Conservation (phyloP, 768 basidiomycete species). For the Hypsizygus marmoreus region DNA sequence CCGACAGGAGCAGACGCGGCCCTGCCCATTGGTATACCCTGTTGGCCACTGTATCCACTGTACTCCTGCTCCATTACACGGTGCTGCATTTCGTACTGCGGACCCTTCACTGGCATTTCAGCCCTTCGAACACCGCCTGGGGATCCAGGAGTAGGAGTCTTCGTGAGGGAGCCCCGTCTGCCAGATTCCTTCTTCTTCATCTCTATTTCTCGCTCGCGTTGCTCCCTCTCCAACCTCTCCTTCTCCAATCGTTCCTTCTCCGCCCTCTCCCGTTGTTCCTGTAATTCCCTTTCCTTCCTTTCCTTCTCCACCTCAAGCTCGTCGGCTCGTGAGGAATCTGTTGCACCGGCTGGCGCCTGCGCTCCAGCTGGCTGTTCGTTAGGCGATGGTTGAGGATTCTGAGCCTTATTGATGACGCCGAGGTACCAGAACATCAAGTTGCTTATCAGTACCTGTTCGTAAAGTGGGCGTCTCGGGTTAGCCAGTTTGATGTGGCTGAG, state of each 20-base stretch:
- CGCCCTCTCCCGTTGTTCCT: constrained; percentile 44
- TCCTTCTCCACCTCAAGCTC: constrained; percentile 43
- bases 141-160: constrained; percentile 50
- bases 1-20: constrained; percentile 24
- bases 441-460: constrained; percentile 93
- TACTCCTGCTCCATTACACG: constrained; percentile 92
- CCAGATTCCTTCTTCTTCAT: constrained; percentile 58
- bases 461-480: constrained; percentile 93
- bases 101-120: constrained; percentile 85
- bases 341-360: constrained; percentile 27
- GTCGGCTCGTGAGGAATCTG: constrained; percentile 30
- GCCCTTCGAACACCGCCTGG: constrained; percentile 61
- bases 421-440: constrained; percentile 99
- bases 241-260: constrained; percentile 43
- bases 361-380: constrained; percentile 29
- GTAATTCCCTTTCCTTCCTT: constrained; percentile 33
- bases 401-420: constrained; percentile 93
- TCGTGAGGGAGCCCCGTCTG: constrained; percentile 66
- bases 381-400: constrained; percentile 44
- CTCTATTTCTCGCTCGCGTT: constrained; percentile 52
- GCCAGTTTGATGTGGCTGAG: constrained; percentile 98
- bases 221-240: constrained; percentile 44
- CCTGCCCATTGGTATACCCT: constrained; percentile 26
- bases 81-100: constrained; percentile 94
- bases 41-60: constrained; percentile 44